Conservation (phyloP, 2,329 filamentous ascomycete species). For the Apiospora arundinis region DNA sequence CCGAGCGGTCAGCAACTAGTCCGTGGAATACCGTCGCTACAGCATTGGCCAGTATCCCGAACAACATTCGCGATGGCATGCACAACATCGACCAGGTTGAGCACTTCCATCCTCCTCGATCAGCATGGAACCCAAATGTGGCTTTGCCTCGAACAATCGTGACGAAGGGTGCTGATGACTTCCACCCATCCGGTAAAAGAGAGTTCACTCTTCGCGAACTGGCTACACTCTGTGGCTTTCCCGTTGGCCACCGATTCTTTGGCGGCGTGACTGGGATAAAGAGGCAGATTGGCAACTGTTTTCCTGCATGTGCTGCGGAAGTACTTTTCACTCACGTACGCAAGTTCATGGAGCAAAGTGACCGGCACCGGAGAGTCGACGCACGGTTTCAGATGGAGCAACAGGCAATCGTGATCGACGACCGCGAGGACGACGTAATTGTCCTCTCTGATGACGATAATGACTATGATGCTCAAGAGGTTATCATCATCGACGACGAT, state of each 20-base stretch:
- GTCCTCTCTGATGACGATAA: neutral
- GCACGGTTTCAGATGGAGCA: neutral
- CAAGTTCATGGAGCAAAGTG: constrained; percentile 51
- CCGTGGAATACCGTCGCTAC: constrained; percentile 51
- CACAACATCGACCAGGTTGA: neutral
- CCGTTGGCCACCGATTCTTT: constrained; percentile 62
- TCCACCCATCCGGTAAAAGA: constrained; percentile 53
- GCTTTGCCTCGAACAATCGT: neutral
- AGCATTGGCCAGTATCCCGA: constrained; percentile 40
- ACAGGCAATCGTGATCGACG: neutral
- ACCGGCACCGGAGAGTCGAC: constrained; percentile 32
- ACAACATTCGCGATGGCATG: neutral
- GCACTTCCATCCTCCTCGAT: neutral
- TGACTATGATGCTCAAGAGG: neutral
- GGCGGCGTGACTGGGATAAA: constrained; percentile 48
- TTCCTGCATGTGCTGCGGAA: constrained; percentile 59
- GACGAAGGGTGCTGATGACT: neutral
- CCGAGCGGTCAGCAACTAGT: constrained; percentile 38
- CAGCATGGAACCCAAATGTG: neutral
- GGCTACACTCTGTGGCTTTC: constrained; percentile 75
- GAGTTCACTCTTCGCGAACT: constrained; percentile 72
- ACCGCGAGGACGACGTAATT: neutral
- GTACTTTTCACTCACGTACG: constrained; percentile 56
- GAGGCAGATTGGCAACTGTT: constrained; percentile 81
- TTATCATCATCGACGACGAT: neutral